These are phyloP conservation scores for Gilbertella persicaria DNA, from an alignment of 371 early-diverging fungal species.

Conservation along the genomic window DNA sequence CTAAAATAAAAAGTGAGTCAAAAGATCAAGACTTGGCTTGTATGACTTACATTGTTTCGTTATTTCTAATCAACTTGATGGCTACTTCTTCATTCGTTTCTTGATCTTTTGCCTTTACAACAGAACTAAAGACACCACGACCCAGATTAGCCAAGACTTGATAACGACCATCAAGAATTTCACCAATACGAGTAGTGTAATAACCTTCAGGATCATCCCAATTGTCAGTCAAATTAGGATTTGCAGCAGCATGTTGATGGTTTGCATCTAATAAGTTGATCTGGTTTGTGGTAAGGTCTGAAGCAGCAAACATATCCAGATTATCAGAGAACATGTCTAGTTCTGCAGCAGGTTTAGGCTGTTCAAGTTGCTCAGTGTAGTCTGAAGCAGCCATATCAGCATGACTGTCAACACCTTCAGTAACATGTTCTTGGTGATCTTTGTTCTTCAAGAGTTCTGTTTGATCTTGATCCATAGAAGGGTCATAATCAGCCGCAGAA, in stretches of 20 bases:
- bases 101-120: slow-evolving; percentile 84
- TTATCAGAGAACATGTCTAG: slow-evolving; percentile 81
- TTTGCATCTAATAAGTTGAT: no score
- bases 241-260: slow-evolving; percentile 34
- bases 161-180: slow-evolving; percentile 81
- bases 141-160: slow-evolving; percentile 84
- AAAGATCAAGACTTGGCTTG: neutral
- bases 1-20: slow-evolving; percentile 29
- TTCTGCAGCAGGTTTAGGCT: slow-evolving; percentile 38
- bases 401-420: slow-evolving; percentile 38
- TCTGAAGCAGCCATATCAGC: slow-evolving; percentile 67
- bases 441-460: slow-evolving; percentile 57
- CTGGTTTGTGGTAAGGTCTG: slow-evolving; percentile 25
- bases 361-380: slow-evolving; percentile 52
- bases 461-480: slow-evolving; percentile 54
- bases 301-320: slow-evolving; percentile 54
- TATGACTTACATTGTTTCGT: slow-evolving; percentile 82
- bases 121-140: slow-evolving; percentile 93
- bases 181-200: slow-evolving; percentile 90
- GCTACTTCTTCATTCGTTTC: slow-evolving; percentile 83
- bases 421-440: slow-evolving; percentile 48
- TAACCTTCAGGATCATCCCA: slow-evolving; percentile 98
- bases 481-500: slow-evolving; percentile 80
- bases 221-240: slow-evolving; percentile 75
- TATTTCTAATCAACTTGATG: slow-evolving; percentile 93